Evolutionary conservation across 495 filamentous ascomycete species (phyloP).

Genomic region (Cenococcum geophilum): DNA sequence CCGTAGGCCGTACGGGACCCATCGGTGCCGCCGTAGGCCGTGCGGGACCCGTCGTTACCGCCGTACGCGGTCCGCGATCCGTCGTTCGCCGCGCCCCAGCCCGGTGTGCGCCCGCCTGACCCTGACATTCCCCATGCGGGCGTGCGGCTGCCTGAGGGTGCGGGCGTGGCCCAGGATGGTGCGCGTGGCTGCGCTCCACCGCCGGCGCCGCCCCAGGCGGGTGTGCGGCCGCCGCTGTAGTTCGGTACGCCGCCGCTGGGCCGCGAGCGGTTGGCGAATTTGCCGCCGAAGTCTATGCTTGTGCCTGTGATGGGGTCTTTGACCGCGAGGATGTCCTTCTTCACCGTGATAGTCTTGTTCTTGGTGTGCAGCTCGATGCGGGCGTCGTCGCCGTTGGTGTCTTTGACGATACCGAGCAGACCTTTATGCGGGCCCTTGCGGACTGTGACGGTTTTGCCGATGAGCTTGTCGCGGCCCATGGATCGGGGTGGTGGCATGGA

Average conservation of each 20-base stretch:
- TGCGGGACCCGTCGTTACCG: constrained; percentile 24
- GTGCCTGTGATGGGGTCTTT: constrained; percentile 76
- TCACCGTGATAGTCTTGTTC: constrained; percentile 75
- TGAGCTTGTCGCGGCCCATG: constrained; percentile 74
- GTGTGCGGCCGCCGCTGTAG: constrained; percentile 61
- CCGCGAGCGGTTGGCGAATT: constrained; percentile 46
- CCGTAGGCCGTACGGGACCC: constrained; percentile 70
- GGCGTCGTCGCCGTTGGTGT: constrained; percentile 75
- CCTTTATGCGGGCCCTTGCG: constrained; percentile 83
- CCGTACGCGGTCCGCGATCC: constrained; percentile 34
- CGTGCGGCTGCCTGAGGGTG: too few relatives aligned
- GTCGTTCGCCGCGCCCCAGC: constrained; percentile 17
- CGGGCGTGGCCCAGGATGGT: neutral
- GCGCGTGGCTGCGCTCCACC: neutral
- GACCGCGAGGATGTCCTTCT: constrained; percentile 68
- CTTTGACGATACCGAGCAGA: constrained; percentile 88
- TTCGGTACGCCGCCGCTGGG: constrained; percentile 37
- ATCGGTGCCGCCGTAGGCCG: constrained; percentile 47
- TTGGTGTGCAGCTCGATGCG: constrained; percentile 90
- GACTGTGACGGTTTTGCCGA: constrained; percentile 86
- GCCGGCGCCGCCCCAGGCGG: constrained; percentile 42
- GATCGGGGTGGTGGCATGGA: constrained; percentile 73
- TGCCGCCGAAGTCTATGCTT: constrained; percentile 59
- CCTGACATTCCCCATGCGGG: too few relatives aligned
- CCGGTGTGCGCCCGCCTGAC: constrained; percentile 14